These are phyloP conservation scores for Alternaria triticimaculans DNA, from an alignment of 2,329 filamentous ascomycete genomes.

Conservation along the genomic window DNA sequence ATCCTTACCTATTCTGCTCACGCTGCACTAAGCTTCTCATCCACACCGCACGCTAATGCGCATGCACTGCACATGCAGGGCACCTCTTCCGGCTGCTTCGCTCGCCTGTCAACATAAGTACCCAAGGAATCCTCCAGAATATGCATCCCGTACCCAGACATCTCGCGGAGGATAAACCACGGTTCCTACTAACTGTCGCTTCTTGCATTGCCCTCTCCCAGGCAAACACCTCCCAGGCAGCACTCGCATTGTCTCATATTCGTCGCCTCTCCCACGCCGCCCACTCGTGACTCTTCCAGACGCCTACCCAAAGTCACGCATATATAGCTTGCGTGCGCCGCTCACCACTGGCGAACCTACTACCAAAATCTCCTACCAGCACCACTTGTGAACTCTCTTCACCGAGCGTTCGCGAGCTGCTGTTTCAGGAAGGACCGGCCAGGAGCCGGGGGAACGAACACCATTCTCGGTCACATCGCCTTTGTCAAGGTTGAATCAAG, in stretches of 20 bases:
- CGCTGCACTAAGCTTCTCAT: slow-evolving; percentile 47
- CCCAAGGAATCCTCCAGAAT: slow-evolving; percentile 30
- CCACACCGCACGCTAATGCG: slow-evolving; percentile 43
- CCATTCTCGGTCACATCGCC: slow-evolving; percentile 22
- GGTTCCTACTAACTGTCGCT: slow-evolving; percentile 20
- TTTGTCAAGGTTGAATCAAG: slow-evolving; percentile 37
- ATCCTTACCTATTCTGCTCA: slow-evolving; percentile 36
- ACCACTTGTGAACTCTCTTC: slow-evolving; percentile 23
- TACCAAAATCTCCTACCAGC: slow-evolving; percentile 16
- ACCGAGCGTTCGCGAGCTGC: slow-evolving; percentile 25
- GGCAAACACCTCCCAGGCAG: slow-evolving; percentile 40
- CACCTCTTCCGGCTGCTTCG: slow-evolving; percentile 16
- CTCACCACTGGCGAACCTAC: slow-evolving; percentile 27
- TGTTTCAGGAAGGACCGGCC: slow-evolving; percentile 39
- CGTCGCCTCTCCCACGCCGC: slow-evolving; percentile 32
- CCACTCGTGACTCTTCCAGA: slow-evolving; percentile 37
- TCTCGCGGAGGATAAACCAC: slow-evolving; percentile 30
- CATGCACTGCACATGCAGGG: slow-evolving; percentile 32
- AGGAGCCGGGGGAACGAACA: slow-evolving; percentile 33
- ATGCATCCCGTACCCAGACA: slow-evolving; percentile 23
- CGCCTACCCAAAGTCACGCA: slow-evolving; percentile 40
- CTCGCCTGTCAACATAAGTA: slow-evolving; percentile 39
- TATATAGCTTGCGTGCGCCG: slow-evolving; percentile 30
- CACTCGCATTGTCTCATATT: slow-evolving; percentile 37
- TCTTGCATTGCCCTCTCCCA: slow-evolving; percentile 22